phyloP scores from a whole-genome alignment of 2,329 filamentous ascomycete species.

The Microdochium trichocladiopsis region DNA sequence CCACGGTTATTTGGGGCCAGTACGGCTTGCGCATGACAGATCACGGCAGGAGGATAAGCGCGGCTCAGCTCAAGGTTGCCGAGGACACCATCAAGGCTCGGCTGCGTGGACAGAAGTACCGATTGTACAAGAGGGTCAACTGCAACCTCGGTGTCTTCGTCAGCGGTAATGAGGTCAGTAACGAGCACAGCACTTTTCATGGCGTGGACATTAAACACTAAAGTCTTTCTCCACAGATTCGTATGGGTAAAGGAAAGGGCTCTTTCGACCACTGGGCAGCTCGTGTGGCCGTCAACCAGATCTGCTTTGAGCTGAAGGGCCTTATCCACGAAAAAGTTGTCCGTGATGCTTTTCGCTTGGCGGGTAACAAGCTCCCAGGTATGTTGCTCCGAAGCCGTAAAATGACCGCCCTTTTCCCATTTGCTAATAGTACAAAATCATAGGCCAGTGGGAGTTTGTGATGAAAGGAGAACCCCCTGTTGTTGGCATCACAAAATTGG shows the following conservation, averaged over 20 bases:
- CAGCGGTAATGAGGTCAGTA: conserved; percentile 78
- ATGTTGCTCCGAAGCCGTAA: conserved; percentile 23
- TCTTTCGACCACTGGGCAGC: conserved; percentile 95
- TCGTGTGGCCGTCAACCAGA: conserved; percentile 81
- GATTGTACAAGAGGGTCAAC: conserved; percentile 82
- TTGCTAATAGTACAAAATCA: conserved; percentile 11
- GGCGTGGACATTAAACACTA: neutral
- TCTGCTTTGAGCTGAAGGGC: conserved; percentile 89
- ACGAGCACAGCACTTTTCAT: neutral
- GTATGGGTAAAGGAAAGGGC: conserved; percentile 99
- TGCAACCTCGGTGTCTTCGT: conserved; percentile 95
- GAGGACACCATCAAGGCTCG: conserved; percentile 90
- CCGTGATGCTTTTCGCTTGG: conserved; percentile 86
- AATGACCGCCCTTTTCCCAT: neutral
- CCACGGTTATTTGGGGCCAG: conserved; percentile 93
- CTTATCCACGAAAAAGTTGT: conserved; percentile 92
- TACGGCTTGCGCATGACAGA: conserved; percentile 92
- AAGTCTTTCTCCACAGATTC: conserved; percentile 43
- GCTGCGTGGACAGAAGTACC: conserved; percentile 84
- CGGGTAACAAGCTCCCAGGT: conserved; percentile 93
- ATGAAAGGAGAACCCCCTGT: conserved; percentile 85
- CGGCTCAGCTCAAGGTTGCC: conserved; percentile 78
- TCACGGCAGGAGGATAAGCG: conserved; percentile 84
- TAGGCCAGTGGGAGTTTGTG: conserved; percentile 85
- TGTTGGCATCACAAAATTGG: conserved; percentile 87